These are phyloP conservation scores for Pleurotus eryngii DNA, from an alignment of 768 basidiomycete species.

Conservation along the genomic window DNA sequence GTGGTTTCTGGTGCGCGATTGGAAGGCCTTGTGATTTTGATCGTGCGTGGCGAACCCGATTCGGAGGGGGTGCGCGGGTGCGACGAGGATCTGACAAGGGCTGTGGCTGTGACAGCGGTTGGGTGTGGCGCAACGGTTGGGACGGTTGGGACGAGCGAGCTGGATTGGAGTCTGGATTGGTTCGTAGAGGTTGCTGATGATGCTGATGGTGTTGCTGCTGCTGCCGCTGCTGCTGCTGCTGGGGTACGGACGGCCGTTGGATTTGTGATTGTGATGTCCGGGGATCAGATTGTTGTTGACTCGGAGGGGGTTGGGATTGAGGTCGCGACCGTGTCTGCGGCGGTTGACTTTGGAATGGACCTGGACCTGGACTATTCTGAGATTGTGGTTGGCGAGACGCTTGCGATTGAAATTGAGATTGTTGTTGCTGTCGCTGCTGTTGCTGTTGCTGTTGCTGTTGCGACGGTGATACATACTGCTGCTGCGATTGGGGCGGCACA, in stretches of 20 bases:
- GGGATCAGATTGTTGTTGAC: neutral
- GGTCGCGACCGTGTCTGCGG: neutral
- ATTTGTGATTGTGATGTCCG: neutral
- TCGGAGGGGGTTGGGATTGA: neutral
- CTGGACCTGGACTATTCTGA: neutral
- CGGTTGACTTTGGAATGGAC: neutral
- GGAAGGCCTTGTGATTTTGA: slow-evolving; percentile 1
- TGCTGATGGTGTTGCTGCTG: neutral
- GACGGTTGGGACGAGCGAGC: neutral
- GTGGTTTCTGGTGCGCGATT: neutral
- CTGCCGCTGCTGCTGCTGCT: neutral
- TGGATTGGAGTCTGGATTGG: neutral
- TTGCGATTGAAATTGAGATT: neutral
- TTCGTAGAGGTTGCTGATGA: neutral
- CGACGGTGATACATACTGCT: too few species aligned
- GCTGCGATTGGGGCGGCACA: too few species aligned
- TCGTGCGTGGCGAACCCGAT: neutral
- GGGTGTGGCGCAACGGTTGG: neutral
- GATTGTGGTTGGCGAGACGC: neutral
- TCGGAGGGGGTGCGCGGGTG: slow-evolving; percentile 15
- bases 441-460: too few species aligned
- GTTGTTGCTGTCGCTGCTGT: neutral
- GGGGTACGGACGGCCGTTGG: neutral
- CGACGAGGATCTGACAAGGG: slow-evolving; percentile 13
- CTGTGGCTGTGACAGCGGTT: neutral